Percentiles rank a stretch among this genome's conserved stretches.
Conservation (phyloP, 73 alveolate species). For the Diophrys sp. region DNA sequence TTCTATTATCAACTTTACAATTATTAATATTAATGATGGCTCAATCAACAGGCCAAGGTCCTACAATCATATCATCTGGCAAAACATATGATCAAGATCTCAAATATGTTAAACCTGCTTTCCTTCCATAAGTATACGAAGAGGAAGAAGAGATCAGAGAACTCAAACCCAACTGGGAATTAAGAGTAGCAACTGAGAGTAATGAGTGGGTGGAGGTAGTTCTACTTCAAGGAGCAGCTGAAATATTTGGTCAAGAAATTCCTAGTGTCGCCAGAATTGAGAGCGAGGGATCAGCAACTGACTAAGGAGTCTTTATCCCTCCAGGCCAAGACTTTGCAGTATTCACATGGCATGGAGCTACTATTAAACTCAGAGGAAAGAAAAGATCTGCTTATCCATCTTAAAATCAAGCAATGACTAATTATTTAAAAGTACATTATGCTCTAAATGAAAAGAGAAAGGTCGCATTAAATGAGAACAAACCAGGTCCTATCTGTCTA, state of each 20-base stretch:
- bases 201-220: conserved; percentile 24
- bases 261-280: conserved; percentile 28
- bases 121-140: neutral
- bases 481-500: conserved; percentile 76
- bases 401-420: conserved; percentile 68
- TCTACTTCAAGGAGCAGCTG: conserved; percentile 82
- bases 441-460: conserved; percentile 68
- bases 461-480: conserved; percentile 46
- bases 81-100: neutral
- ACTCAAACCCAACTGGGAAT: conserved; percentile 40
- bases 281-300: conserved; percentile 9
- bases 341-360: conserved; percentile 85
- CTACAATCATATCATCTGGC: too few species aligned
- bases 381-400: conserved; percentile 46
- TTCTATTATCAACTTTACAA: too few species aligned
- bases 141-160: neutral
- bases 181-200: neutral
- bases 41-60: too few species aligned
- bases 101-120: neutral
- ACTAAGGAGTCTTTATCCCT: conserved; percentile 57
- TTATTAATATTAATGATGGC: too few species aligned
- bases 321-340: conserved; percentile 74
- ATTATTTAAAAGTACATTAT: conserved; percentile 65
- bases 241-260: conserved; percentile 80
- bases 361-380: conserved; percentile 59